Evolutionary conservation across 2,329 filamentous ascomycete genomes (phyloP).

Genomic region (Fusarium acutatum): DNA sequence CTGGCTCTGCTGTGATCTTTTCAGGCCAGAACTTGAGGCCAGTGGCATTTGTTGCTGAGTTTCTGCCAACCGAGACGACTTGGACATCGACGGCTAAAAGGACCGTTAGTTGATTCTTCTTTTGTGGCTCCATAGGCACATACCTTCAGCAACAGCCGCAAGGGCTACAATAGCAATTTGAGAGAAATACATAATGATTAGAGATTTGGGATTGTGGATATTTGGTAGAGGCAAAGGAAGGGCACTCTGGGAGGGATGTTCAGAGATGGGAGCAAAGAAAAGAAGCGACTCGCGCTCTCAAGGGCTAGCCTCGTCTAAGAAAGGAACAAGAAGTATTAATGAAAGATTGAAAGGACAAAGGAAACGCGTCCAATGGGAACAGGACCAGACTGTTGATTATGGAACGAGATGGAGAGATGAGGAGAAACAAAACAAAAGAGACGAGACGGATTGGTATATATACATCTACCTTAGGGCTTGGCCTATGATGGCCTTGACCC

Average conservation of each 20-base stretch:
- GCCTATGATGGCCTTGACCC: neutral
- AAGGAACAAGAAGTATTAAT: constrained; percentile 20
- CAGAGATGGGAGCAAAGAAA: constrained; percentile 9
- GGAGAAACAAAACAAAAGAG: constrained; percentile 34
- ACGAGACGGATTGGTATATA: constrained; percentile 47
- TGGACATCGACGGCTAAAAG: constrained; percentile 57
- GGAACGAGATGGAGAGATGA: constrained; percentile 32
- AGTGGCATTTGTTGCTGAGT: constrained; percentile 57
- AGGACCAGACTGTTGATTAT: constrained; percentile 37
- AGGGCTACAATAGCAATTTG: constrained; percentile 58
- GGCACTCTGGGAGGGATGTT: constrained; percentile 28
- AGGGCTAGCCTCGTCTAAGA: constrained; percentile 44
- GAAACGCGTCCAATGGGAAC: constrained; percentile 36
- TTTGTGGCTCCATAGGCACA: neutral
- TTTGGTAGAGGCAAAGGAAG: constrained; percentile 34
- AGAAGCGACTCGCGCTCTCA: constrained; percentile 45
- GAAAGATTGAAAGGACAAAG: constrained; percentile 41
- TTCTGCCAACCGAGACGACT: constrained; percentile 70
- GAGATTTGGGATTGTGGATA: constrained; percentile 17
- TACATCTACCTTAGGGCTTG: neutral
- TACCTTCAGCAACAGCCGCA: constrained; percentile 58
- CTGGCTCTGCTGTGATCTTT: constrained; percentile 68
- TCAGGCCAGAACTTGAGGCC: constrained; percentile 71
- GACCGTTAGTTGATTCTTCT: constrained; percentile 13
- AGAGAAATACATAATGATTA: constrained; percentile 62